Evolutionary conservation across 2,329 filamentous ascomycete genomes (phyloP).

Genomic region (Pyrenochaeta sp.): DNA sequence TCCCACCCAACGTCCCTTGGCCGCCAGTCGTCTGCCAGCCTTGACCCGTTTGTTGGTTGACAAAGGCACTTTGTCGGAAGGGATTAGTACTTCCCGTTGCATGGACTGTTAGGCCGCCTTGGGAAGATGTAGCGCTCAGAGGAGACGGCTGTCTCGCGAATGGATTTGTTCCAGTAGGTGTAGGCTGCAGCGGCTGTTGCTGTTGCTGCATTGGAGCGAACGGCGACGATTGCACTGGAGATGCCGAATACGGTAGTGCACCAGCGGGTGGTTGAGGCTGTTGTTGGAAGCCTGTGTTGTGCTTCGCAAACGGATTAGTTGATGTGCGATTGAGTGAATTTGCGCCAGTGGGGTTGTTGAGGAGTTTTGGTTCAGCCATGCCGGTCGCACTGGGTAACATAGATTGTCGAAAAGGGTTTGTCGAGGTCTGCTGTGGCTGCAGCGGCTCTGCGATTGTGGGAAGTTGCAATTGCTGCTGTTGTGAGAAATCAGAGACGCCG

Average conservation of each 20-base stretch:
- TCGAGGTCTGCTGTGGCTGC: slow-evolving; percentile 66
- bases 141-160: slow-evolving; percentile 67
- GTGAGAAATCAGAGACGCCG: slow-evolving; percentile 56
- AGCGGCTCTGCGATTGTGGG: slow-evolving; percentile 51
- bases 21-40: slow-evolving; percentile 82
- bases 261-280: slow-evolving; percentile 35
- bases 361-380: slow-evolving; percentile 36
- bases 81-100: slow-evolving; percentile 92
- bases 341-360: slow-evolving; percentile 44
- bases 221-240: slow-evolving; percentile 40
- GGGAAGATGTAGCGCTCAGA: slow-evolving; percentile 37
- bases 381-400: slow-evolving; percentile 66
- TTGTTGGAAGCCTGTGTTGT: slow-evolving; percentile 41
- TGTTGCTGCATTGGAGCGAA: slow-evolving; percentile 50
- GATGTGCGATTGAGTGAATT: slow-evolving; percentile 66
- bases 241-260: slow-evolving; percentile 37
- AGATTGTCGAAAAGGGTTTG: slow-evolving; percentile 94
- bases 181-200: slow-evolving; percentile 59
- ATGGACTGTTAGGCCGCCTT: slow-evolving; percentile 66
- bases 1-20: slow-evolving; percentile 78
- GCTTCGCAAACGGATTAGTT: slow-evolving; percentile 88
- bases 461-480: slow-evolving; percentile 41
- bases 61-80: slow-evolving; percentile 89
- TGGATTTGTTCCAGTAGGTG: slow-evolving; percentile 76
- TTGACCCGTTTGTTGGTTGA: slow-evolving; percentile 86